Evolutionary conservation across 208 protist genomes (phyloP), one percentile per base, ranked within the genome.

Genomic region (Trypanosoma vivax): DNA sequence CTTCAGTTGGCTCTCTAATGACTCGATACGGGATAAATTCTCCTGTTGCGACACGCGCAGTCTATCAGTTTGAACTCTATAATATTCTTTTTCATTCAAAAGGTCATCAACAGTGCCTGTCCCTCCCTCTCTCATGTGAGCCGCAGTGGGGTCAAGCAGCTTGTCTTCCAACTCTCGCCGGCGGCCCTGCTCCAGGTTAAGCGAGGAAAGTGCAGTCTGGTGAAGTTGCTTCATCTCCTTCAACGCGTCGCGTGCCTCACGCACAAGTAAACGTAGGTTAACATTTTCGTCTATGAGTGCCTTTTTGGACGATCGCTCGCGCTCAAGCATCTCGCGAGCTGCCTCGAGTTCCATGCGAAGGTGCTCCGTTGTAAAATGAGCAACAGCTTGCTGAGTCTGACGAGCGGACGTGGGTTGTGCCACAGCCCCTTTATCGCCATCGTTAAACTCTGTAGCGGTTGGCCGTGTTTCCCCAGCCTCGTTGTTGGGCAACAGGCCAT

Each of bases 31-130:
- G 0, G 70, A 56, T 35, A 70, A 50, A 14, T 40, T 48, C 28
- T 72, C 53, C 1, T 37, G 19, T 13, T 59, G 30, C 9, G 52
- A 37, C 13, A 47, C 52, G 27, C 60, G 50, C 18, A 72, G 19
- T 9, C 76, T 64, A 24, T 87, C 76, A 7, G 40, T 40, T 50
- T 87, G 78, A 33, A 90, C 40, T 56, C 73, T 73, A 63, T 70
- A 90, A 59, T 79, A 90, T 48, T 87, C 73, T 2, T 67, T 68
- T 48, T 90, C 79, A 29, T 73, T 67, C 1, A 67, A 25, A 19
- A 73, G 28, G 30, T 67, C 59, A 34, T 70, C 64, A 29, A 69
- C 52, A 10, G 49, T 50, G 5, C n/a, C 40, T 1, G 7, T 25
- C 6, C 19, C 29, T 39, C 31, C 10, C 1, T 45, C 29, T 23